Evolutionary conservation across 176 grass and related monocot species (phyloP), one percentile per base, ranked within the genome.

Genomic region (Tuctoria greenei): DNA sequence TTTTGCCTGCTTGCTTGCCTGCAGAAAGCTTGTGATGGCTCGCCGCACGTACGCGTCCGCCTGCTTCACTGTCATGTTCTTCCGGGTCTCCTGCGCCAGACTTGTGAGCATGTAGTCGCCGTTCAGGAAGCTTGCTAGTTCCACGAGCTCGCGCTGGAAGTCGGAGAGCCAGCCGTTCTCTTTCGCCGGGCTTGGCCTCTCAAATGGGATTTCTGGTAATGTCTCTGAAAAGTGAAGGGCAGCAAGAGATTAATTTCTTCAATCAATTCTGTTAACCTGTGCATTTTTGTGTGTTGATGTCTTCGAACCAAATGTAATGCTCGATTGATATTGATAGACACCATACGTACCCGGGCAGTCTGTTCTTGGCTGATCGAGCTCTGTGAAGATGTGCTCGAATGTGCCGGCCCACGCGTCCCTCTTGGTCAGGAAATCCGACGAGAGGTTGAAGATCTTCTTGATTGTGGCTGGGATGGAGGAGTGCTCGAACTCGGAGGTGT

Each of bases 371-470:
- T 83, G 59, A 12, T 80, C 60, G 36, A 91, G 78, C 21, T 88
- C 63, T 13, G 79, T 82, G 66, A 97, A 76, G 69, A 93, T 61
- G 23, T 91, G 86, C 2, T 93, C 91, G 23, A 97, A 97, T 0
- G 95, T 97, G 21, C 95, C 95, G 17, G 95, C 91, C 95, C 95
- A 97, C 17, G 89, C 95, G 23, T 97, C 95, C 36, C 95, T 86
- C 25, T 76, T 93, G 9, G 91, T 93, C 47, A 97, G 82, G 80
- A 91, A 97, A 61, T 82, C 91, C 0, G 91, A 89, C 26, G 62
- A 83, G 43, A 97, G 91, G 69, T 89, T 92, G 80, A 87, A 93
- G 14, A 97, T 82, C 61, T 92, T 91, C 81, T 90, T 97, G 64
- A 97, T 67, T 11, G 91, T 97, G n/a, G 95, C 95, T 1, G 95